A percentile compares a stretch with the other conserved stretches of the same genome.
Conservation (phyloP, 2,329 filamentous ascomycete genomes). For the Fusarium temperatum region DNA sequence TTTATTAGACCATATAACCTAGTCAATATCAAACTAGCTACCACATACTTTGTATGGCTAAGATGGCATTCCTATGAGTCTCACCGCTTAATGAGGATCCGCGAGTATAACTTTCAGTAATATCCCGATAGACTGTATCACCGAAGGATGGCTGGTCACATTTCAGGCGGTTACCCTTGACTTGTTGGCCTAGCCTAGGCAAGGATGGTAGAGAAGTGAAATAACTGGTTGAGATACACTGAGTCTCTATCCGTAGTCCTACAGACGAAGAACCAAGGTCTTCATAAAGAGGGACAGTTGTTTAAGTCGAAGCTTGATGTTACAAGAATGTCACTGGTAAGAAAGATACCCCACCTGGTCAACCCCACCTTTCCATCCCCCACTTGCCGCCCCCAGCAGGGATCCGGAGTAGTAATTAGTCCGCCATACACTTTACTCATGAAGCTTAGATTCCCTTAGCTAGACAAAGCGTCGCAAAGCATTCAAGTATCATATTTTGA, state of each 20-base stretch:
- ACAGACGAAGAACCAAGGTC: too few species aligned
- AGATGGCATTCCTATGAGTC: not conserved
- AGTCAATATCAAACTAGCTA: not conserved
- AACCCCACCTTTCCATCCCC: not conserved
- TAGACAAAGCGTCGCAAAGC: not conserved
- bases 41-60: too few species aligned
- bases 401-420: slow-evolving; percentile 25
- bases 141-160: not conserved
- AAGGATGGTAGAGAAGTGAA: not conserved
- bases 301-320: not conserved
- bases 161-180: not conserved
- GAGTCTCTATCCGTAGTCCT: not conserved
- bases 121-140: not conserved
- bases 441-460: not conserved
- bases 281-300: not conserved
- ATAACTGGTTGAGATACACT: not conserved
- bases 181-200: not conserved
- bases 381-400: slow-evolving; percentile 15
- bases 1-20: too few species aligned
- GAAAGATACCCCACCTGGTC: slow-evolving; percentile 7
- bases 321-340: not conserved
- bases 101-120: not conserved
- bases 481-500: not conserved
- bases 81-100: not conserved
- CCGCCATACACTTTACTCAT: not conserved